Conservation (phyloP, 2,329 filamentous ascomycete genomes). For the Polychaeton citri region DNA sequence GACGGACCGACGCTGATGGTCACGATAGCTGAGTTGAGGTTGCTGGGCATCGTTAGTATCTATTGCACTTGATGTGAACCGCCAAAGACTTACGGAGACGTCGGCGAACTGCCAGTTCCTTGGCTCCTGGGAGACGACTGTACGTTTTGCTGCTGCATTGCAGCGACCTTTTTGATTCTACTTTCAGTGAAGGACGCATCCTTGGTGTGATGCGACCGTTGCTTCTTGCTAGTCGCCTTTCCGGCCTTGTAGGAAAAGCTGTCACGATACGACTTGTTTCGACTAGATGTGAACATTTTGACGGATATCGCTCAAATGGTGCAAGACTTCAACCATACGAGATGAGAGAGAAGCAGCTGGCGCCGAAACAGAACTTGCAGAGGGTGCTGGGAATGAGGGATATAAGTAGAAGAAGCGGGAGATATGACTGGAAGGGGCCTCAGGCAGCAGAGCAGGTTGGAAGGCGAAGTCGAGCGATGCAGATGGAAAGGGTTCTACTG, state of each 20-base stretch:
- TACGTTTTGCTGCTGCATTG: conserved; percentile 3
- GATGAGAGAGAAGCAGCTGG: neutral
- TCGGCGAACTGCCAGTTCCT: conserved; percentile 13
- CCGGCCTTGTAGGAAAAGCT: conserved; percentile 20
- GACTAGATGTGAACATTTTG: conserved; percentile 17
- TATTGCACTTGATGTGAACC: neutral
- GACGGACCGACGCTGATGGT: conserved; percentile 62
- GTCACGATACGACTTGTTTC: conserved; percentile 19
- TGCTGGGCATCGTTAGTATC: conserved; percentile 5
- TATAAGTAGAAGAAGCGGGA: neutral
- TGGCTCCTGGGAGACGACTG: conserved; percentile 14
- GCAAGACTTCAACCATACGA: neutral
- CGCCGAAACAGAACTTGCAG: neutral
- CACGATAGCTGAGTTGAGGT: conserved; percentile 59
- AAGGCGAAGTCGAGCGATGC: neutral
- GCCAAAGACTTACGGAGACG: conserved; percentile 16
- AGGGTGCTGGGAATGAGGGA: neutral
- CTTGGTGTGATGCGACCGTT: conserved; percentile 18
- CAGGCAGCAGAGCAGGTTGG: neutral
- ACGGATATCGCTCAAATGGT: neutral
- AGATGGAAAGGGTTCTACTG: neutral
- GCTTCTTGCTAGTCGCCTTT: conserved; percentile 21
- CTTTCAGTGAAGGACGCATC: conserved; percentile 7
- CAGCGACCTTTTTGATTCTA: neutral
- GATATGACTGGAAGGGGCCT: neutral